Base-by-base conservation (phyloP, 1,284 basidiomycete species). In the Moesziomyces sp. region DNA sequence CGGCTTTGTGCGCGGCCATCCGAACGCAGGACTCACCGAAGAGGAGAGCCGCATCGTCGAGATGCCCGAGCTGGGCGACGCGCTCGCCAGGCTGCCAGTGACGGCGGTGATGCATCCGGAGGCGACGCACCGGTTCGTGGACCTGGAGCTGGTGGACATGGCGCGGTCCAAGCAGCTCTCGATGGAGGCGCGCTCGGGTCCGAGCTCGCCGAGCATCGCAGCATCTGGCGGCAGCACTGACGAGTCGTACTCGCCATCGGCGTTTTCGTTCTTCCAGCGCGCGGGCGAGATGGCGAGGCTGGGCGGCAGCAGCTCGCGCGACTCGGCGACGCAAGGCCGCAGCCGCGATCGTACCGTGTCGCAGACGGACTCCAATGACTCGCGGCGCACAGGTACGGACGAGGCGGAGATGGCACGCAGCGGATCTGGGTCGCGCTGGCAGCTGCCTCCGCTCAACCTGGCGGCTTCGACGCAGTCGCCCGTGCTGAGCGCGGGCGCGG, bases 1-100 rank as follows among this genome's bases (percentile, higher is more conserved):
- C 89, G 84, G 93, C 91, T 65, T 87, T 88, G 8, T 85, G 83
- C 80, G 91, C 90, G 38, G 90, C 90, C 19, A 87, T 86, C 51
- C 85, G 80, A 8, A 85, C 81, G 55, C 92, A 74, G 13, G 88
- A 86, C 3, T 89, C 87, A 30, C 85, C 79, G 47, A 90, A 53
- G 60, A 86, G 58, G 46, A 83, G 60, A 61, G 77, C 77, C 48
- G 84, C 73, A 54, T 83, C 58, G 23, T 68, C 48, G 47, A 90
- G 81, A 18, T 86, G 76, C 63, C 89, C 88, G 14, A 91, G 89
- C 42, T 77, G 21, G 50, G 54, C 0, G 23, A 54, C 4, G 54
- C 47, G 48, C 50, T 74, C 5, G n/a, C 51, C 5, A 44, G 42
- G 16, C 21, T 69, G 19, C 52, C 57, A 5, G n/a, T 74, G 19